Evolutionary conservation across 805 yeast species (phyloP).

Genomic region (Yueomyces sp.): DNA sequence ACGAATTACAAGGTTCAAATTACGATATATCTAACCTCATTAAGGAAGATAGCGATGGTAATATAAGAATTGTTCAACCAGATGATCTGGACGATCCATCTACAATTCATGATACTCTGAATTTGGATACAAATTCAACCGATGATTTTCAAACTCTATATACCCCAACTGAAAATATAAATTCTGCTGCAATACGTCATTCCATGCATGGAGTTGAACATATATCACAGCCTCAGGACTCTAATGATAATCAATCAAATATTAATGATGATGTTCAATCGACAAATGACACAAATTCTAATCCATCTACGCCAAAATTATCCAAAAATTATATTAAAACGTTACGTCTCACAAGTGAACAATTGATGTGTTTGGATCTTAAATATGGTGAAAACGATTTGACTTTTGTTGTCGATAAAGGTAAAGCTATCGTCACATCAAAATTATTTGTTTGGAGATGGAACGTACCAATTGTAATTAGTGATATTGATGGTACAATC

Average conservation of each 20-base stretch:
- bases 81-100: constrained; percentile 18
- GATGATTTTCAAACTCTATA: not conserved
- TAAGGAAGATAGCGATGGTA: constrained; percentile 53
- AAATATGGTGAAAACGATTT: constrained; percentile 70
- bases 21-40: constrained; percentile 33
- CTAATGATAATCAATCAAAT: not conserved
- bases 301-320: constrained; percentile 1
- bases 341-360: constrained; percentile 81
- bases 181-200: not conserved
- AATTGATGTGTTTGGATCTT: constrained; percentile 58
- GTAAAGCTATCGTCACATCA: constrained; percentile 63
- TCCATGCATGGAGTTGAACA: not conserved
- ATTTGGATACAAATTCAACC: not conserved
- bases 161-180: not conserved
- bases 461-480: constrained; percentile 79
- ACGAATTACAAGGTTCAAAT: constrained; percentile 49
- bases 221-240: not conserved
- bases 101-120: not conserved
- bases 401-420: constrained; percentile 68
- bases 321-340: constrained; percentile 58
- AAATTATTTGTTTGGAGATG: constrained; percentile 75
- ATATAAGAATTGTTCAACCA: constrained; percentile 40
- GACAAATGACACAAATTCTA: not conserved
- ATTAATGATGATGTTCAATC: not conserved
- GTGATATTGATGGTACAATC: constrained; percentile 96